Base-by-base conservation (phyloP, 1,284 basidiomycete species). In the Sanghuangporus baumii region DNA sequence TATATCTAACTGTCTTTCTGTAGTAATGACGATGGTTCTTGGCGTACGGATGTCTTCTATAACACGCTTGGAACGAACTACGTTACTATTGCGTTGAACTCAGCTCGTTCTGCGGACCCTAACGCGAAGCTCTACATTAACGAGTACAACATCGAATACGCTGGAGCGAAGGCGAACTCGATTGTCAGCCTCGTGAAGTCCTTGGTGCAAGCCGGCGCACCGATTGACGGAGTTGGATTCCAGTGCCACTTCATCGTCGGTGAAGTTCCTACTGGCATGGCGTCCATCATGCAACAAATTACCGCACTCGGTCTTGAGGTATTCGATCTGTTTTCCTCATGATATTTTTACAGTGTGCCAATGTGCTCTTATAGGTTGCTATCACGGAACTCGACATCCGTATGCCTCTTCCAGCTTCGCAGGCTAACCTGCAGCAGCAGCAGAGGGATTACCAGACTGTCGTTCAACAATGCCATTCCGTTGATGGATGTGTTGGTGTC, bases 301-400 rank as follows among this genome's bases (percentile, higher is more conserved):
- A 74, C 78, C 12, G 76, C 74, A 23, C 76, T 83, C 36, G 81
- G 83, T 38, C 73, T 84, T 60, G 82, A 84, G 62, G 76, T 84
- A 48, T 26, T n/a, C 43, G 4, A 31, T 16, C n/a, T 34, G 2
- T 14, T 18, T 36, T 18, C 36, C 16, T 20, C 11, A 38, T 37
- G 2, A 56, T 56, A 37, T 7, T n/a, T 31, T 31, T 31, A 31
- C 16, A n/a, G 43, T 46, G 16, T 46, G 43, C 16, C 20, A n/a
- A 34, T 56, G 34, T 37, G 36, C 31, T 41, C 40, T 18, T 26
- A 3, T 18, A 62, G 60, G 58, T 59, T 51, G 81, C 82, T 16
- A 76, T 83, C 67, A 84, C 82, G 0, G 83, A 84, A 70, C 74
- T 85, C 36, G 83, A 84, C 67, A 79, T 79, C 61, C 76, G 81